These are phyloP conservation scores for Monilinia aucupariae DNA, from an alignment of 2,329 filamentous ascomycete species.

Conservation along the genomic window DNA sequence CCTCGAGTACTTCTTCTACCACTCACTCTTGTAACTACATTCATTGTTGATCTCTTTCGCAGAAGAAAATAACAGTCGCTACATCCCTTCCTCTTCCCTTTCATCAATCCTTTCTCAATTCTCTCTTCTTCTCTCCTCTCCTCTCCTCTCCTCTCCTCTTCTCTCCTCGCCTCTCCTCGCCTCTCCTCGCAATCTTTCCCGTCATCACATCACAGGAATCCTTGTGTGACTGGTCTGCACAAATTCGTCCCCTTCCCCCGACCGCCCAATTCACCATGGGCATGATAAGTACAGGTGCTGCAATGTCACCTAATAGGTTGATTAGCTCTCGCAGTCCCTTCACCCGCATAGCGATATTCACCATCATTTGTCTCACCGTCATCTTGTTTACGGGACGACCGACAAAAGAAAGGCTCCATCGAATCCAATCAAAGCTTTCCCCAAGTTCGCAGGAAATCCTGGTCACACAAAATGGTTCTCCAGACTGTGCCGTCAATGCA, in stretches of 20 bases:
- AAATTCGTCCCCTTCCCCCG: neutral
- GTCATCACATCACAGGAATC: neutral
- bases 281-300: conserved; percentile 11
- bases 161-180: neutral
- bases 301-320: conserved; percentile 12
- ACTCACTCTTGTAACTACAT: neutral
- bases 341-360: conserved; percentile 23
- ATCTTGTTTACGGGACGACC: conserved; percentile 24
- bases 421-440: conserved; percentile 14
- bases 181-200: no score
- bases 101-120: neutral
- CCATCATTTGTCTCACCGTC: conserved; percentile 25
- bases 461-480: conserved; percentile 4
- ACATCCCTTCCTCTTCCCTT: neutral
- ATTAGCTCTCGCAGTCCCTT: conserved; percentile 26
- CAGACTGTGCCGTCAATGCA: conserved; percentile 45
- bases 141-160: neutral
- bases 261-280: conserved; percentile 4
- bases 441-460: conserved; percentile 15
- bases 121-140: neutral
- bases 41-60: neutral
- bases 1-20: neutral
- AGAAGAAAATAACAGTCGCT: neutral
- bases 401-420: conserved; percentile 18
- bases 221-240: neutral